Base-by-base conservation (phyloP, 2,329 filamentous ascomycete genomes). In the Malbranchea zuffiana region DNA sequence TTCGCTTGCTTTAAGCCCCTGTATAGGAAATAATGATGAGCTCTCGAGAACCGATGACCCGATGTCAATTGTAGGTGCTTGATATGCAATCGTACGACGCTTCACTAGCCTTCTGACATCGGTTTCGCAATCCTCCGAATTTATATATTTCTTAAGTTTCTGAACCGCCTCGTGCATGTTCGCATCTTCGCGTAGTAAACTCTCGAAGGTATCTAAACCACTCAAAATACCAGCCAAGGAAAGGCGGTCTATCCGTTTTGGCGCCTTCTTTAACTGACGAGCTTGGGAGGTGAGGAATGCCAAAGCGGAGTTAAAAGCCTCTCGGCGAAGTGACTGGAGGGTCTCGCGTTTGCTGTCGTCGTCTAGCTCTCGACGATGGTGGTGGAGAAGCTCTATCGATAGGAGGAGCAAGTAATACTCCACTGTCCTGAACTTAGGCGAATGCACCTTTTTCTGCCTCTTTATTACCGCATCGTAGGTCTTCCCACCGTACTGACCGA, bases 181-280 rank as follows among this genome's bases (percentile, higher is more conserved):
- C 11, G 48, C 47, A 38, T 56, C 54, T 23, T 52, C 50, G 13
- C 45, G 47, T 4, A 52, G 49, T 12, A 63, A 42, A 34, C 62
- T 59, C 41, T 59, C 56, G 40, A 63, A 60, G 24, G 60, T 54
- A 37, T 62, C 60, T 26, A 62, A 43, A 8, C 55, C 51, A 48
- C 58, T 56, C 16, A 63, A 49, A 7, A 52, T 54, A 35, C 59
- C 59, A 18, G 55, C 55, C 11, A 63, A 29, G 2, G 8, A 32
- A 6, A 20, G 54, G 17, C 56, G 49, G 35, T 55, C 48, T 20
- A 56, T 26, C 23, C 53, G 47, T 15, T 59, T 48, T 5, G 32
- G 19, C 7, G 23, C n/a, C 43, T 59, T 59, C 39, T 53, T 54
- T 42, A 54, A 55, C 26, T 51, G 50, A 26, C 54, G 50, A 37